A percentile compares a stretch with the other conserved stretches of the same genome.
These are phyloP conservation scores for Solanum sitiens DNA, from an alignment of 257 asterid species.

Conservation along the genomic window DNA sequence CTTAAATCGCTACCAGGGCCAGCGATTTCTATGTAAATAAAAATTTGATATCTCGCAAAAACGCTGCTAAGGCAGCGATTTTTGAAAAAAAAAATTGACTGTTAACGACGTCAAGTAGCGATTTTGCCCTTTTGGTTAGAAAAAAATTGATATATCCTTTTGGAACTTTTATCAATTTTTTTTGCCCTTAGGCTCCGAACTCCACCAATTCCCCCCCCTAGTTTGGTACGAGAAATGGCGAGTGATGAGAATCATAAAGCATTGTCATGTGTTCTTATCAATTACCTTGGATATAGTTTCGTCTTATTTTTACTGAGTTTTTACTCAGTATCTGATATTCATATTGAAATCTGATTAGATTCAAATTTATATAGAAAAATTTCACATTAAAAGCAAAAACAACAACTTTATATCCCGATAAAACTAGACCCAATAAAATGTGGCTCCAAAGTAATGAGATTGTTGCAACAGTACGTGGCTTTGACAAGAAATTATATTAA, in stretches of 20 bases:
- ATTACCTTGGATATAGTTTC: not conserved
- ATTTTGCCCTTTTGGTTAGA: no score
- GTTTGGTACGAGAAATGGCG: not conserved
- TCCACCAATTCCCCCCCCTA: no score
- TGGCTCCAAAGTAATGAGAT: not conserved
- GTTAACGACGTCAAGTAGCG: no score
- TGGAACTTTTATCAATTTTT: no score
- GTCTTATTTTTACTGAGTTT: no score
- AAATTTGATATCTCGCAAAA: no score
- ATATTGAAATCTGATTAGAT: accelerated
- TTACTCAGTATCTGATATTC: accelerated
- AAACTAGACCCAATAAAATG: not conserved
- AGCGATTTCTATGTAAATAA: no score
- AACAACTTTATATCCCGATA: accelerated
- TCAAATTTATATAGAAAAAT: accelerated
- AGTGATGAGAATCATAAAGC: not conserved
- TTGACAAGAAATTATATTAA: not conserved
- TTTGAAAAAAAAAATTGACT: no score
- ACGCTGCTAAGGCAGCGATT: no score
- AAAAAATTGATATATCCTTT: no score
- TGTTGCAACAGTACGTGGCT: not conserved
- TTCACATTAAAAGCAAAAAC: accelerated
- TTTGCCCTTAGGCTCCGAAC: no score
- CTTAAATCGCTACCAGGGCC: no score
- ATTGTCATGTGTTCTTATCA: not conserved